Base-by-base conservation (phyloP, 2,329 filamentous ascomycete species). In the Rutstroemia sp. region DNA sequence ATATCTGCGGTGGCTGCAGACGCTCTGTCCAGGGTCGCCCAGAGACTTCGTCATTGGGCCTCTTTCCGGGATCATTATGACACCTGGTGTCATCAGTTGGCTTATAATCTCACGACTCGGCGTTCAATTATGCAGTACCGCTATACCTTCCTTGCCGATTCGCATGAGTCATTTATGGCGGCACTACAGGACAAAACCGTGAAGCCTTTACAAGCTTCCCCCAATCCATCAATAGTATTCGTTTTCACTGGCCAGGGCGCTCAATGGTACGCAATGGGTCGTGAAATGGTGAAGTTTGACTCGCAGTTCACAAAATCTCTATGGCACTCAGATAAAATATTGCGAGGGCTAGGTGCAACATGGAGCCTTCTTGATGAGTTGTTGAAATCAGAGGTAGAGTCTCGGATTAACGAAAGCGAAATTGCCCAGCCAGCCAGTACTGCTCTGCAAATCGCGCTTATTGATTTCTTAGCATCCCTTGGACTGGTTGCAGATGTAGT, bases 311-410 rank as follows among this genome's bases (percentile, higher is more conserved):
- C 38, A 6, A 30, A 23, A 46, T 56, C 21, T 37, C 50, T 42
- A 48, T 30, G 49, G 45, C 34, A 42, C 18, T 42, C 50, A 16
- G 23, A 42, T 14, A 39, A 7, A 9, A 19, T 44, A 45, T 19
- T 52, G 6, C 25, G 14, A 19, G 21, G n/a, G 3, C 19, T 52
- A 10, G 50, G 50, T n/a, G 50, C 50, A 18, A 46, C 21, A 14
- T 41, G 41, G 41, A 18, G 25, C 49, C 23, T 53, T 45, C 38
- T 57, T 61, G 56, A 71, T 41, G 71, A 74, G 58, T 67, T 76
- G 4, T 34, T 49, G 38, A 69, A 66, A 51, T 63, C 69, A 46
- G 69, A 65, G 6, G 59, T 66, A 4, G n/a, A 44, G 1, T 59
- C 57, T 7, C 49, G 52, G 9, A 56, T 63, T n/a, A 64, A 68